Evolutionary conservation across 2,329 filamentous ascomycete species (phyloP), one percentile per base, ranked within the genome.

Genomic region (Colletotrichum coccodes): DNA sequence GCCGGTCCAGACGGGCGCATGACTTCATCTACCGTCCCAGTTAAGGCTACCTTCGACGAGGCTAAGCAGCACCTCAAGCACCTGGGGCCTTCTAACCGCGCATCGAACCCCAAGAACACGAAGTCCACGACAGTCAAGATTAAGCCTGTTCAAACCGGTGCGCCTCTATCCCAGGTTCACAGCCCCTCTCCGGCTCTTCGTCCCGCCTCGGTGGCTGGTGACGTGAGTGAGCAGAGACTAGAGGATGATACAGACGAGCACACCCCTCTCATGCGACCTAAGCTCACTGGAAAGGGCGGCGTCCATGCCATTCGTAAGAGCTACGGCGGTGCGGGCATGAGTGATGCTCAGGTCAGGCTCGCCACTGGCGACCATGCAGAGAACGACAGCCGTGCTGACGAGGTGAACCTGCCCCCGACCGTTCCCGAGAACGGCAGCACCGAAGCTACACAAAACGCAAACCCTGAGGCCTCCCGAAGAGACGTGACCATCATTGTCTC

Each of bases 1-100:
- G 80, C 83, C 44, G 87, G 85, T 4, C 79, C 84, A 2, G 88
- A 90, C 59, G 87, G 87, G 26, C 83, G 83, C 56, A 72, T 81
- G 32, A 76, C 83, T n/a, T 81, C 79, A 44, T 80, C 81, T 1
- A 81, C 84, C 0, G 82, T 91, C 7, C 82, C 89, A 2, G 82
- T 91, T 6, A 86, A 89, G 72, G 86, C 88, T 6, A 91, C 89
- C 59, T 81, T 90, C 34, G 85, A 88, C 59, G 89, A 92, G 59
- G 88, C 91, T 81, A 85, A 84, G 73, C 85, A 89, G 74, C 88
- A 91, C 72, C 81, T 92, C 50, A 90, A 89, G 71, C 86, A 89
- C 70, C 86, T 92, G 0, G 90, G 90, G 0, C 90, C 90, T 0
- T 91, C 90, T 1, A 92, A 92, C 74, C 86, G 87, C 23, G 90